Conservation (phyloP, 192 early-diverging fungal genomes). For the Coemansia sp. region DNA sequence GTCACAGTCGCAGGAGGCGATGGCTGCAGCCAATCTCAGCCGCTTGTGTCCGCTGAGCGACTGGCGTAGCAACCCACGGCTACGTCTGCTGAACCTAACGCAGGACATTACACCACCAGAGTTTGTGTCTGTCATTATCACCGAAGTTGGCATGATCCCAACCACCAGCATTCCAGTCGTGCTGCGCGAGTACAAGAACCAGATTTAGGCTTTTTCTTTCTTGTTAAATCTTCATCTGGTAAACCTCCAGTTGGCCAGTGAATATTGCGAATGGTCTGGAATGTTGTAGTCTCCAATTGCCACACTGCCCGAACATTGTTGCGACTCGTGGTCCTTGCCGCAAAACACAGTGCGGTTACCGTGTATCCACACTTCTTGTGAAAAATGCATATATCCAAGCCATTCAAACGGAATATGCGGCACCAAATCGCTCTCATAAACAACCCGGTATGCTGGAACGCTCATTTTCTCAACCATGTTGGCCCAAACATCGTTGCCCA, state of each 20-base stretch:
- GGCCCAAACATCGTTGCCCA: constrained; percentile 50
- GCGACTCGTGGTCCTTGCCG: constrained; percentile 28
- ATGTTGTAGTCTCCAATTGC: constrained; percentile 35
- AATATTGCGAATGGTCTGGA: constrained; percentile 42
- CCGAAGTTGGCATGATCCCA: constrained; percentile 90
- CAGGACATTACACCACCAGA: constrained; percentile 96
- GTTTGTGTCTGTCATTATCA: constrained; percentile 86
- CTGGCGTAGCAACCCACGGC: constrained; percentile 76
- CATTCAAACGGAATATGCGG: constrained; percentile 54
- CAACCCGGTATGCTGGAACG: constrained; percentile 35
- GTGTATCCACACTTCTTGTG: constrained; percentile 53
- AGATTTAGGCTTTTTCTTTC: constrained; percentile 6
- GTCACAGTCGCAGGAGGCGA: constrained; percentile 27
- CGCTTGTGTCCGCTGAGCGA: constrained; percentile 46
- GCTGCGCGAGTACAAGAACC: constrained; percentile 57
- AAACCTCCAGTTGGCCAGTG: constrained; percentile 34
- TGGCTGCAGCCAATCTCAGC: constrained; percentile 19
- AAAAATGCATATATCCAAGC: constrained; percentile 50
- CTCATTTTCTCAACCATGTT: constrained; percentile 20
- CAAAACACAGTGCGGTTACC: constrained; percentile 40
- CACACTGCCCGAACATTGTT: constrained; percentile 27
- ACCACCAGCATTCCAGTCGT: constrained; percentile 84
- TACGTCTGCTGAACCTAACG: constrained; percentile 85
- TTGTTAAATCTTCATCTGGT: background rate
- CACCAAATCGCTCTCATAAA: constrained; percentile 49